These are phyloP conservation scores for Globisporangium rhizosaccharum DNA, from an alignment of 352 stramenopile genomes.

Conservation along the genomic window DNA sequence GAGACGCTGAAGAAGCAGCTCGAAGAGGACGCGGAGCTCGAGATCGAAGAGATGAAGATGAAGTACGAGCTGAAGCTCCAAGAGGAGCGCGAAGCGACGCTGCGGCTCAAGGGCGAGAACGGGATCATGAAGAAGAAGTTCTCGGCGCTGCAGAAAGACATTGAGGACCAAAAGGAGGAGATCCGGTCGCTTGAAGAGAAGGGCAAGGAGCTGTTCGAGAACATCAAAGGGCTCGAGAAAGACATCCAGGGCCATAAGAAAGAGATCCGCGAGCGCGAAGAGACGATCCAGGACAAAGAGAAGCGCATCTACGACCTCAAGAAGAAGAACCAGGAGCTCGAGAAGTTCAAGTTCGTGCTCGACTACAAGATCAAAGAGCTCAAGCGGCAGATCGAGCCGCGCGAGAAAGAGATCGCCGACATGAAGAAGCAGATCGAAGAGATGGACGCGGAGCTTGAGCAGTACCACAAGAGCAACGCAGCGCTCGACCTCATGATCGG, in stretches of 20 bases:
- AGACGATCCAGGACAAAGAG: constrained; percentile 95
- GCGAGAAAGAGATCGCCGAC: constrained; percentile 91
- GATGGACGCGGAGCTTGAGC: constrained; percentile 93
- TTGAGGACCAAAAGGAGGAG: constrained; percentile 94
- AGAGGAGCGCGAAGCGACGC: constrained; percentile 85
- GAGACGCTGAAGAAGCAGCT: constrained; percentile 89
- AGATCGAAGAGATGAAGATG: constrained; percentile 90
- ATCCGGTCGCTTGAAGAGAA: constrained; percentile 90
- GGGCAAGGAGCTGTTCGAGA: constrained; percentile 89
- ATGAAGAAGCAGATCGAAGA: constrained; percentile 96
- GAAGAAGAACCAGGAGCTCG: constrained; percentile 96
- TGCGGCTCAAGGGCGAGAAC: constrained; percentile 94
- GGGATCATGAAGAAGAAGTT: constrained; percentile 98
- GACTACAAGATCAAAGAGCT: constrained; percentile 98
- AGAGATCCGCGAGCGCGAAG: constrained; percentile 90
- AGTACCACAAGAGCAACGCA: constrained; percentile 95
- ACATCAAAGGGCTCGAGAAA: constrained; percentile 90
- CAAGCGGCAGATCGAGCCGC: constrained; percentile 94
- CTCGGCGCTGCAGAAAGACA: constrained; percentile 89
- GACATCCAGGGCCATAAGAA: constrained; percentile 92
- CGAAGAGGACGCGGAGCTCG: constrained; percentile 92
- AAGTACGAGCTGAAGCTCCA: constrained; percentile 90
- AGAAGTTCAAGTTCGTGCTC: constrained; percentile 97
- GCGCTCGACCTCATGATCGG: constrained; percentile 93
- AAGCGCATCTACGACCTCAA: constrained; percentile 97